phyloP scores from a whole-genome alignment of 2,329 filamentous ascomycete species.

The Xylaria sp. region DNA sequence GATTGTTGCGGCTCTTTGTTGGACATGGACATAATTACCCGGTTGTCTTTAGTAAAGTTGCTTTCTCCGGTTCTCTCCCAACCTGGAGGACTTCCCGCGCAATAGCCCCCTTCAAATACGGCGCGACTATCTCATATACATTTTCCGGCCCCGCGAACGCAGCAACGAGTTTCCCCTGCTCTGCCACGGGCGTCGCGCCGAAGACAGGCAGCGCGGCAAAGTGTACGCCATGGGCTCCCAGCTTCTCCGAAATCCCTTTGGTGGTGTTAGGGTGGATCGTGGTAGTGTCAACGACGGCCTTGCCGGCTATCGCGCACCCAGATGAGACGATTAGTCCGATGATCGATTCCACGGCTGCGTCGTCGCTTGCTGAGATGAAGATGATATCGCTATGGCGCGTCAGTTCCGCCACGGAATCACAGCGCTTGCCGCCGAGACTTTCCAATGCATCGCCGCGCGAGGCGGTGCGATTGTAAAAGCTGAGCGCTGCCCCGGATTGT shows the following conservation, averaged over 20 bases:
- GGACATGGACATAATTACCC: slow-evolving; percentile 40
- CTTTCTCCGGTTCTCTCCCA: slow-evolving; percentile 50
- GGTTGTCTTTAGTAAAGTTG: slow-evolving; percentile 54
- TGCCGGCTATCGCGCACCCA: slow-evolving; percentile 39
- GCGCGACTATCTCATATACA: slow-evolving; percentile 44
- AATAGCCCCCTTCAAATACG: slow-evolving; percentile 50
- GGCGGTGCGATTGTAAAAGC: slow-evolving; percentile 54
- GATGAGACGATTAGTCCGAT: slow-evolving; percentile 35
- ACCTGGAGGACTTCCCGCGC: slow-evolving; percentile 50
- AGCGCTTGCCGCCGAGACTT: slow-evolving; percentile 37
- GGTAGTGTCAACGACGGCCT: slow-evolving; percentile 55
- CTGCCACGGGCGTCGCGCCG: slow-evolving; percentile 56
- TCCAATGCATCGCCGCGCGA: slow-evolving; percentile 47
- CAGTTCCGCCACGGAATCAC: slow-evolving; percentile 35
- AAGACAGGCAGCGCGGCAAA: slow-evolving; percentile 57
- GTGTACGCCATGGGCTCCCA: slow-evolving; percentile 40
- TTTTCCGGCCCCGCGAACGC: slow-evolving; percentile 49
- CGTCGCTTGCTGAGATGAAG: slow-evolving; percentile 51
- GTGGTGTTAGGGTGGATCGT: slow-evolving; percentile 56
- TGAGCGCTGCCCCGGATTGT: slow-evolving; percentile 36
- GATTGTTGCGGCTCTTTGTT: not conserved
- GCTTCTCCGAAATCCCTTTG: slow-evolving; percentile 28
- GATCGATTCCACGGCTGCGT: slow-evolving; percentile 46
- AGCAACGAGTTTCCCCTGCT: slow-evolving; percentile 51
- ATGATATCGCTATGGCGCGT: slow-evolving; percentile 42